Conservation (phyloP, 768 basidiomycete species). For the Nidula microcarpa region DNA sequence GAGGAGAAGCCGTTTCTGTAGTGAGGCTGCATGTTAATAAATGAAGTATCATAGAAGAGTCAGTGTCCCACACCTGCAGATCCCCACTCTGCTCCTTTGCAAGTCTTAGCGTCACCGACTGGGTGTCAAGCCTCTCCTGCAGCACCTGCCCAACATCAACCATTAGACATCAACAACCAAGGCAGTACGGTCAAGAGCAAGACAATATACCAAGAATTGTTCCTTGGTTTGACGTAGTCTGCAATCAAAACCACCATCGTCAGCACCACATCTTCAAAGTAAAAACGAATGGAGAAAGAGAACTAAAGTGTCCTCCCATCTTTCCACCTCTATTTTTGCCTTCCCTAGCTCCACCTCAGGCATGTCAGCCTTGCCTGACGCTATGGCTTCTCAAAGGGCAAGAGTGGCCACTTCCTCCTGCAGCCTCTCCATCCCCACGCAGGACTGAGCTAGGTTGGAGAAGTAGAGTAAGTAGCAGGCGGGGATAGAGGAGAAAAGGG, state of each 20-base stretch:
- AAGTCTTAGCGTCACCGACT: slow-evolving; percentile 46
- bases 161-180: too few relatives aligned
- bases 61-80: slow-evolving; percentile 27
- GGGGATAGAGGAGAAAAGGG: too few relatives aligned
- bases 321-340: background rate
- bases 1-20: slow-evolving; percentile 33
- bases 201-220: background rate
- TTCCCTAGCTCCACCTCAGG: background rate
- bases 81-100: slow-evolving; percentile 54
- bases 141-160: too few relatives aligned
- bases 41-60: slow-evolving; percentile 1
- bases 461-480: too few relatives aligned
- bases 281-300: too few relatives aligned
- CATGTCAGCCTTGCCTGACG: background rate
- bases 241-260: too few relatives aligned
- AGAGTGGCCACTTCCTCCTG: background rate
- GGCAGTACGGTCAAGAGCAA: too few relatives aligned
- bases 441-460: background rate
- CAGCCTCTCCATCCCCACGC: background rate
- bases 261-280: too few relatives aligned
- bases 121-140: slow-evolving; percentile 59
- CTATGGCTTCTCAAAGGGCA: background rate
- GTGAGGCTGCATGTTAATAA: background rate
- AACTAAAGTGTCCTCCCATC: background rate
- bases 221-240: background rate